phyloP scores from a whole-genome alignment of 176 grass and related monocot genomes.

The Raddia distichophylla region DNA sequence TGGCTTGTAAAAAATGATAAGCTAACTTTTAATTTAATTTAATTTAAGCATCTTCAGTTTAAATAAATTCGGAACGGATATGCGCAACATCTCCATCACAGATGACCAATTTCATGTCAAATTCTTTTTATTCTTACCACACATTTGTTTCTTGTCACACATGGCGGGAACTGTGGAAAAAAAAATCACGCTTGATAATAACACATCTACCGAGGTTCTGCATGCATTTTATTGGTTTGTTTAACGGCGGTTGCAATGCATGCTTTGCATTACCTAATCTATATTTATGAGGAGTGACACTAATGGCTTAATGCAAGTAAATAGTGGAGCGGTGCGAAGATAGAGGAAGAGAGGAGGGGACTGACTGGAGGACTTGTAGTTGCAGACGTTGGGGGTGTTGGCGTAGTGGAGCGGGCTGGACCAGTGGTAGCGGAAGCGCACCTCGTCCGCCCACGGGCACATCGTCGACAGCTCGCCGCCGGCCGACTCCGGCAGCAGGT shows the following conservation, averaged over 20 bases:
- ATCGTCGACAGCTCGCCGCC: constrained; percentile 73
- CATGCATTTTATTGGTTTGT: background rate
- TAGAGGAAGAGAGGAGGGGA: background rate
- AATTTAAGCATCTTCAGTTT: no score
- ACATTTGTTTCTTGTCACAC: background rate
- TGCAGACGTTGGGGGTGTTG: constrained; percentile 81
- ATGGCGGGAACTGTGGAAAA: background rate
- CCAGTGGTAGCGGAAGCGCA: constrained; percentile 76
- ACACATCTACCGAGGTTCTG: background rate
- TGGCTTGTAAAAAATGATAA: no score
- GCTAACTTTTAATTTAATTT: no score
- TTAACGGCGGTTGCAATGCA: no score
- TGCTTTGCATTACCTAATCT: background rate
- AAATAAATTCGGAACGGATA: constrained; percentile 16
- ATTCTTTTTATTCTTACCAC: background rate
- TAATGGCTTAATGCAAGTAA: background rate
- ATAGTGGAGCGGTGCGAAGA: background rate
- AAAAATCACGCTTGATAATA: background rate
- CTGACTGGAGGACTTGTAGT: constrained; percentile 69
- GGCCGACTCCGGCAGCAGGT: constrained; percentile 67
- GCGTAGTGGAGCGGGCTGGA: constrained; percentile 81
- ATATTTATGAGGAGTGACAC: background rate
- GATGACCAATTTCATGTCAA: background rate
- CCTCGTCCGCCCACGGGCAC: constrained; percentile 82
- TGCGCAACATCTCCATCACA: background rate